phyloP scores from a whole-genome alignment of 2,329 filamentous ascomycete species.

The Penicillium sp. region DNA sequence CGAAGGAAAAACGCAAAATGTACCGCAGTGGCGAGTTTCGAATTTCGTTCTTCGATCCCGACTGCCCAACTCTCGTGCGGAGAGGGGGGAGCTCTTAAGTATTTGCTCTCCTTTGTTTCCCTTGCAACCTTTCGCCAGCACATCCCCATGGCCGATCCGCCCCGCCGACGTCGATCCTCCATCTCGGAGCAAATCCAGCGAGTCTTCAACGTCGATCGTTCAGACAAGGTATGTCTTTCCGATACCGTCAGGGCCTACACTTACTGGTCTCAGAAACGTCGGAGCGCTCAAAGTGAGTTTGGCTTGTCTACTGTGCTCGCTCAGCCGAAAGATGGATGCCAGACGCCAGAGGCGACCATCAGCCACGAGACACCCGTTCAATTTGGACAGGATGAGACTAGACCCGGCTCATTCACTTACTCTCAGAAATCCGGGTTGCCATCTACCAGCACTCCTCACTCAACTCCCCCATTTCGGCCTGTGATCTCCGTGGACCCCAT shows the following conservation, averaged over 20 bases:
- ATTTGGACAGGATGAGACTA: conserved; percentile 12
- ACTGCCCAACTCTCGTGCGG: too few species aligned
- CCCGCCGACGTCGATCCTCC: conserved; percentile 24
- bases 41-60: conserved; percentile 8
- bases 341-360: conserved; percentile 3
- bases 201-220: conserved; percentile 17
- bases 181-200: conserved; percentile 23
- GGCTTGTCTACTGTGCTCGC: background rate
- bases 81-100: background rate
- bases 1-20: background rate
- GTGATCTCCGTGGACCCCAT: conserved; percentile 1
- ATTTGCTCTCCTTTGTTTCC: background rate
- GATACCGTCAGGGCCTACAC: background rate
- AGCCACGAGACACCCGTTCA: conserved; percentile 1
- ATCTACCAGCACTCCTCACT: conserved; percentile 15
- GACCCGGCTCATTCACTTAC: conserved; percentile 14
- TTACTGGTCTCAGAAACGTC: conserved; percentile 12
- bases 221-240: conserved; percentile 12
- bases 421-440: conserved; percentile 17
- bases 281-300: background rate
- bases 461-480: conserved; percentile 16
- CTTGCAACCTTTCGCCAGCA: background rate
- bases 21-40: conserved; percentile 12
- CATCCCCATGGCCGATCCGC: conserved; percentile 12
- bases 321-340: background rate